Evolutionary conservation across 2,329 filamentous ascomycete genomes (phyloP), one percentile per base, ranked within the genome.

Genomic region (Cercospora sesami): DNA sequence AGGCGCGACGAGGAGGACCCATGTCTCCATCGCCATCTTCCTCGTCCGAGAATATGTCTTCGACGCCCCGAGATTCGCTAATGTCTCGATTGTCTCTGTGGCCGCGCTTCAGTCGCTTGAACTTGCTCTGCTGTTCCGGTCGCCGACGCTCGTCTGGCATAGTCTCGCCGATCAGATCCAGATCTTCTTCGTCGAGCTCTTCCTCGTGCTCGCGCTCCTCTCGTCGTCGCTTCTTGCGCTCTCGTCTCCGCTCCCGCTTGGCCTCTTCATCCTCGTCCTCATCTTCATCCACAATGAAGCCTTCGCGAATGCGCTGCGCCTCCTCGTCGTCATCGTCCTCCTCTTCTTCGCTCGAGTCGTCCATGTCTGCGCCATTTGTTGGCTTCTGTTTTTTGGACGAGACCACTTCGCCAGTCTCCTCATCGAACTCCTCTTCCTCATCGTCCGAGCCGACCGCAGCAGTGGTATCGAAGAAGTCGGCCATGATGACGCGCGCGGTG

Each of bases 41-140:
- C 63, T 97, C 94, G 73, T 97, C 94, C 39, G 92, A 94, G 80
- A 99, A 99, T 73, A 99, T 98, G 74, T 97, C 90, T 73, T 93
- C 90, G 16, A 98, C 87, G 26, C 91, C 93, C 69, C 90, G 90
- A 48, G 89, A 86, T 72, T 89, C 86, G 73, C 83, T 84, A 28
- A 84, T 84, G 23, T 83, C 79, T 63, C 88, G 86, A 60, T 93
- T 88, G 70, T 93, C 90, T 69, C 91, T 87, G 72, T 94, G 92
- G 64, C 95, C 94, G 72, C 93, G 92, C 84, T 98, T 99, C 65
- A 99, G 87, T 48, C 95, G 91, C 81, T 99, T 99, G 85, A 96
- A 96, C 78, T 97, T 96, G 73, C 90, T 90, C 86, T 94, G 89
- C 33, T 64, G 60, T 71, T 89, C 81, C 58, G 89, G 83, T 31